These are phyloP conservation scores for Priceomyces carsonii DNA, from an alignment of 805 yeast genomes.

Conservation along the genomic window DNA sequence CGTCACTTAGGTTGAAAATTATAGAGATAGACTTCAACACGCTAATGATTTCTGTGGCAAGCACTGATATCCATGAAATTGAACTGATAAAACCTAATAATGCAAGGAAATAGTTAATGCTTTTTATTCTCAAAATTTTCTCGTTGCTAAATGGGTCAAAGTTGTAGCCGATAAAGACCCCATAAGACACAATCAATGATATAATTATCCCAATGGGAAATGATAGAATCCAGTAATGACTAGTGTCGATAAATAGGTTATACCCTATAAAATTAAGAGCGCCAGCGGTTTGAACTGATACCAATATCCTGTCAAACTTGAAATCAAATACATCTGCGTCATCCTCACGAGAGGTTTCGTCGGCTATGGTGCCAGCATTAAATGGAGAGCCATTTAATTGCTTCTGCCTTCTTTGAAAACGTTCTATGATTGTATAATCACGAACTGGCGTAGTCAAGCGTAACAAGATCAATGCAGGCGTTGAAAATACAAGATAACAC, in stretches of 20 bases:
- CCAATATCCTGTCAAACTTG: conserved; percentile 14
- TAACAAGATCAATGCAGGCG: conserved; percentile 27
- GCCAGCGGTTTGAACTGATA: conserved; percentile 25
- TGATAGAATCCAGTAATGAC: conserved; percentile 10
- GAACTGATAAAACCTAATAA: conserved; percentile 65
- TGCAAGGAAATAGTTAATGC: conserved; percentile 29
- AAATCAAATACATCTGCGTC: conserved; percentile 14
- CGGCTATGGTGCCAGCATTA: background rate
- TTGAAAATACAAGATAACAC: conserved; percentile 14
- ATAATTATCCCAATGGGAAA: conserved; percentile 14
- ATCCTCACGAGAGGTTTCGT: conserved; percentile 5
- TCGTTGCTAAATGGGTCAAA: conserved; percentile 3
- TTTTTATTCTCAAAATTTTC: conserved; percentile 9
- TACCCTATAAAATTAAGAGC: conserved; percentile 26
- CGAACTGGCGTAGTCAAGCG: conserved; percentile 36
- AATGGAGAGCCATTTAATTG: conserved; percentile 1
- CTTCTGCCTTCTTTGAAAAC: conserved; percentile 6
- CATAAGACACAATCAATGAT: conserved; percentile 6
- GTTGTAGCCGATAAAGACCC: conserved; percentile 9
- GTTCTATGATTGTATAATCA: conserved; percentile 15
- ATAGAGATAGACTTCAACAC: conserved; percentile 62
- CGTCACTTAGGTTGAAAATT: conserved; percentile 65
- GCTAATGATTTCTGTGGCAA: conserved; percentile 71
- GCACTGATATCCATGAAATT: conserved; percentile 64
- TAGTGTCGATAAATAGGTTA: conserved; percentile 11